phyloP scores from a whole-genome alignment of 805 yeast genomes.

The Wickerhamomyces sydowiorum region DNA sequence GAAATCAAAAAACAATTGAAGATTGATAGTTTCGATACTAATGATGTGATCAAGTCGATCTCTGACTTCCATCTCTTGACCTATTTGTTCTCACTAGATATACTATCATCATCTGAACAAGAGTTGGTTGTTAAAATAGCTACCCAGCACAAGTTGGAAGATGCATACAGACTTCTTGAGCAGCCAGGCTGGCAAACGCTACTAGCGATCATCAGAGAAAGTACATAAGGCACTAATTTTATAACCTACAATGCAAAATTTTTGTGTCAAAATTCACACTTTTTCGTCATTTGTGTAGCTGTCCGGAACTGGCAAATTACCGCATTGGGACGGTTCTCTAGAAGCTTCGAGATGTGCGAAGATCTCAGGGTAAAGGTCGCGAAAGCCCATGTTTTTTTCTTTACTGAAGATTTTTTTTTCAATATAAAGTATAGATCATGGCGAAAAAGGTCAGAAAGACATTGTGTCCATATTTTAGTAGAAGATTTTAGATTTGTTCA shows the following conservation, averaged over 20 bases:
- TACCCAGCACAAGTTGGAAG: conserved; percentile 32
- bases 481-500: not conserved
- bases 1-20: conserved; percentile 48
- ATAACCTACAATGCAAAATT: not conserved
- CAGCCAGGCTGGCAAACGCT: conserved; percentile 81
- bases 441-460: not conserved
- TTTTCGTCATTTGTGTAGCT: not conserved
- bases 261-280: not conserved
- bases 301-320: not conserved
- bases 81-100: conserved; percentile 50
- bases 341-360: conserved; percentile 6
- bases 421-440: not conserved
- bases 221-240: conserved; percentile 11
- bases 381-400: conserved; percentile 2
- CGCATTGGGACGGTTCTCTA: not conserved
- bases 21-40: conserved; percentile 20
- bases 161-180: conserved; percentile 47
- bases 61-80: conserved; percentile 76
- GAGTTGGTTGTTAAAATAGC: conserved; percentile 44
- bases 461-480: not conserved
- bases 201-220: conserved; percentile 42
- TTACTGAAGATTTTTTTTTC: not conserved
- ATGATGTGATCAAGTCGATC: conserved; percentile 29
- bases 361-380: not conserved
- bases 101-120: conserved; percentile 54